Percentiles rank a stretch among this genome's conserved stretches.
Evolutionary conservation across 371 early-diverging fungal genomes (phyloP).

Genomic region (Lichtheimia ramosa): DNA sequence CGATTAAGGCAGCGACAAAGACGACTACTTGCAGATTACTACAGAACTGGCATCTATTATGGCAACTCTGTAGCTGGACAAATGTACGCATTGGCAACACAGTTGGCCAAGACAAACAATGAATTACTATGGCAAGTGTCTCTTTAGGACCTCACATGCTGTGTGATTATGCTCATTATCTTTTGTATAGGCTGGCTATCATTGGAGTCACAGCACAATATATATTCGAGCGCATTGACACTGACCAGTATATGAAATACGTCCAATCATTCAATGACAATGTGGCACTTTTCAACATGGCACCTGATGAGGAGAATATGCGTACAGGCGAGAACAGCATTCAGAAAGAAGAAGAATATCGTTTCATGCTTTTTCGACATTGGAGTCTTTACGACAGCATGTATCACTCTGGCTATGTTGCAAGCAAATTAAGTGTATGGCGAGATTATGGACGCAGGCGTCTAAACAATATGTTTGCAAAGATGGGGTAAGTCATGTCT

Average conservation of each 20-base stretch:
- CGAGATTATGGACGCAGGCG: slow-evolving; percentile 76
- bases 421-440: slow-evolving; percentile 85
- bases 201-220: slow-evolving; percentile 74
- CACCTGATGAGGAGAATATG: slow-evolving; percentile 5
- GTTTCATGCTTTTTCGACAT: slow-evolving; percentile 85
- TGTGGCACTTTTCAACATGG: slow-evolving; percentile 49
- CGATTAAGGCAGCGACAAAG: slow-evolving; percentile 24
- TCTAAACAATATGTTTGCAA: slow-evolving; percentile 78
- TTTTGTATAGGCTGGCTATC: slow-evolving; percentile 60
- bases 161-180: not conserved
- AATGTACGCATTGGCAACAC: slow-evolving; percentile 56
- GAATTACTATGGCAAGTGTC: slow-evolving; percentile 59
- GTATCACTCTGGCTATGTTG: slow-evolving; percentile 85
- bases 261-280: slow-evolving; percentile 62
- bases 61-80: slow-evolving; percentile 57
- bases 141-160: not conserved
- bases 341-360: slow-evolving; percentile 67
- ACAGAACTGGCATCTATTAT: slow-evolving; percentile 55
- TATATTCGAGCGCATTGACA: slow-evolving; percentile 63
- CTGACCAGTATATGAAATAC: slow-evolving; percentile 52
- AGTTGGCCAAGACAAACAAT: slow-evolving; percentile 58
- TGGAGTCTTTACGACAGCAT: slow-evolving; percentile 89
- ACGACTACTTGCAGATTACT: slow-evolving; percentile 54
- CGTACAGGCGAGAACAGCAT: slow-evolving; percentile 21
- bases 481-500: slow-evolving; percentile 70